phyloP scores from a whole-genome alignment of 2,329 filamentous ascomycete species.

The Aspergillus puulaauensis region DNA sequence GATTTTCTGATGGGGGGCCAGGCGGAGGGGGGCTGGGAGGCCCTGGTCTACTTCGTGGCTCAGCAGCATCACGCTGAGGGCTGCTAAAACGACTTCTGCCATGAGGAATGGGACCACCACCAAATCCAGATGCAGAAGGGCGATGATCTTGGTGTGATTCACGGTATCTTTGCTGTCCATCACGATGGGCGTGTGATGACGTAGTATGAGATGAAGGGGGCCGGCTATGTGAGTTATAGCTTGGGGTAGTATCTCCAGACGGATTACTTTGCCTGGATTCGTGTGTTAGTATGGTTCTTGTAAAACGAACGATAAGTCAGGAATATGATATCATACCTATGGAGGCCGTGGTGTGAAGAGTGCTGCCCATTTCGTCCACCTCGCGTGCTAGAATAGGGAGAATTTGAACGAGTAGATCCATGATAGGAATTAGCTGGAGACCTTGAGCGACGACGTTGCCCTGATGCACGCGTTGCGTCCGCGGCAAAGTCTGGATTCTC shows the following conservation, averaged over 20 bases:
- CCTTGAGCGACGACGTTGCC: conserved; percentile 38
- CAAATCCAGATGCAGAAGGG: conserved; percentile 44
- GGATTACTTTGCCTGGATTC: conserved; percentile 55
- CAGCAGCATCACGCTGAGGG: conserved; percentile 67
- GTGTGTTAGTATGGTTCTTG: conserved; percentile 35
- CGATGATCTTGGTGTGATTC: conserved; percentile 57
- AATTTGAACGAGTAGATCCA: conserved; percentile 61
- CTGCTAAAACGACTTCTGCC: conserved; percentile 65
- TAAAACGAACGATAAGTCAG: conserved; percentile 5
- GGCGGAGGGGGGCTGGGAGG: conserved; percentile 41
- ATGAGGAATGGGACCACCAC: conserved; percentile 49
- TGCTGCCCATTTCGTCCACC: conserved; percentile 52
- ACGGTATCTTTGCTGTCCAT: conserved; percentile 57
- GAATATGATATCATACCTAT: conserved; percentile 47
- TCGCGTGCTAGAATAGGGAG: conserved; percentile 58
- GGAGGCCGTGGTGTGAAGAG: conserved; percentile 43
- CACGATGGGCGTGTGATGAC: conserved; percentile 55
- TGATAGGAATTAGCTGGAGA: conserved; percentile 56
- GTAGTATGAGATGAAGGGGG: conserved; percentile 58
- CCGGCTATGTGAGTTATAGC: conserved; percentile 54
- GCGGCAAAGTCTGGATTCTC: conserved; percentile 33
- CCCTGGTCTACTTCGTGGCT: conserved; percentile 53
- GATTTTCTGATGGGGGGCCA: conserved; percentile 33
- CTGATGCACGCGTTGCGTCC: conserved; percentile 27
- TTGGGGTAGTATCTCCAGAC: conserved; percentile 54